Percentiles rank a stretch among this genome's conserved stretches.
phyloP scores from a whole-genome alignment of 208 protist species.

The Acanthamoeba quina region DNA sequence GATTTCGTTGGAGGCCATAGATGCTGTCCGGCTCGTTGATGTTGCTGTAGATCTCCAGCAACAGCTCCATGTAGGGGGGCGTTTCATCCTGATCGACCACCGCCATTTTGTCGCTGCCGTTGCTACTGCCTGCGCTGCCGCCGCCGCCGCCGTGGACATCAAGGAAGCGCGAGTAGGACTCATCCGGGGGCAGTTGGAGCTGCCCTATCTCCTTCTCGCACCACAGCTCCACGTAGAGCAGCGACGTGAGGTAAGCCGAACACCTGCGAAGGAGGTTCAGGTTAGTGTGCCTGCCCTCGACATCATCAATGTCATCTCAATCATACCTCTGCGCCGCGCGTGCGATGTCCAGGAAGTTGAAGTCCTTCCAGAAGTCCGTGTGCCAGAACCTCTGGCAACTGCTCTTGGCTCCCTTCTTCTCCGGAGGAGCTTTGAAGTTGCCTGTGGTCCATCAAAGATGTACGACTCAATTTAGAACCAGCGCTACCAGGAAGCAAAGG shows the following conservation, averaged over 20 bases:
- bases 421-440: background rate
- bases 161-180: conserved; percentile 53
- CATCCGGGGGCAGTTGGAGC: conserved; percentile 39
- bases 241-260: conserved; percentile 68
- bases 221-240: conserved; percentile 69
- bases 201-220: conserved; percentile 61
- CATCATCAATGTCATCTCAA: no score
- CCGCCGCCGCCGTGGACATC: background rate
- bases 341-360: conserved; percentile 72
- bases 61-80: conserved; percentile 43
- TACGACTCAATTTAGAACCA: no score
- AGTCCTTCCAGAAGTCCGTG: conserved; percentile 70
- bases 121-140: background rate
- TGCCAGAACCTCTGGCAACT: conserved; percentile 56
- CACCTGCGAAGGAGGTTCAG: background rate
- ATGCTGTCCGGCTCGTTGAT: conserved; percentile 78
- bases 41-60: conserved; percentile 76
- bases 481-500: background rate
- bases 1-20: conserved; percentile 72
- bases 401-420: background rate
- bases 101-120: background rate
- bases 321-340: conserved; percentile 58
- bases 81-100: background rate
- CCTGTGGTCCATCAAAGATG: background rate
- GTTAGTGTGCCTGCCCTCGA: background rate